Evolutionary conservation across 179 eudicot species (phyloP).

Genomic region (Sideroxylon spinosum): DNA sequence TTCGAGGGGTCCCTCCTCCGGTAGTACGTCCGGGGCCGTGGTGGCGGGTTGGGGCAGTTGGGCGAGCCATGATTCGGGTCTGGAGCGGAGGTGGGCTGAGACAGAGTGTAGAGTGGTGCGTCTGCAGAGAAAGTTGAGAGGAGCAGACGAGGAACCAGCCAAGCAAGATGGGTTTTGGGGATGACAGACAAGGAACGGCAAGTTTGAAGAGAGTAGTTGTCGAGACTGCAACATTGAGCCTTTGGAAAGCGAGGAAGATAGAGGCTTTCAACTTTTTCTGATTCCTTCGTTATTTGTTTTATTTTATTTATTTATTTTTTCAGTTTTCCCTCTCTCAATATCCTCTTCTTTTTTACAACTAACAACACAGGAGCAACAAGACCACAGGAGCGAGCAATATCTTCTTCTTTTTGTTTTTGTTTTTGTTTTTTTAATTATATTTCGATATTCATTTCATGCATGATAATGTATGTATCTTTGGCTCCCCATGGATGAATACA

Average conservation of each 20-base stretch:
- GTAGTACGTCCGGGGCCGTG: background rate
- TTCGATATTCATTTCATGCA: too few relatives aligned
- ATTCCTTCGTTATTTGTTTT: background rate
- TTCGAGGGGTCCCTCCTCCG: slow-evolving; percentile 70
- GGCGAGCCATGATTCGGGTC: slow-evolving; percentile 34
- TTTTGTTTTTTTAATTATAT: too few relatives aligned
- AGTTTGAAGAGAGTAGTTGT: slow-evolving; percentile 27
- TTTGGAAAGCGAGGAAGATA: slow-evolving; percentile 6
- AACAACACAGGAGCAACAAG: too few relatives aligned
- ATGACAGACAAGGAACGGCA: slow-evolving; percentile 21
- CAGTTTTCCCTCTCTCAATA: background rate
- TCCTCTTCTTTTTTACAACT: too few relatives aligned
- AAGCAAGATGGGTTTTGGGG: slow-evolving; percentile 20
- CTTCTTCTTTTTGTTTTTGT: too few relatives aligned
- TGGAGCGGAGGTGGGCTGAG: slow-evolving; percentile 27
- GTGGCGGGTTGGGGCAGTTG: slow-evolving; percentile 24
- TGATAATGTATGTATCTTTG: too few relatives aligned
- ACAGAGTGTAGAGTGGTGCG: slow-evolving; percentile 27
- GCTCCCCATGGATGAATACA: too few relatives aligned
- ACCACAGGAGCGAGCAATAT: too few relatives aligned
- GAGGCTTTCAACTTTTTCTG: background rate
- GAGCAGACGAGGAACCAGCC: slow-evolving; percentile 11
- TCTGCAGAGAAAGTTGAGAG: slow-evolving; percentile 26
- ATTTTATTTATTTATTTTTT: background rate
- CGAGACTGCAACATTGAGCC: slow-evolving; percentile 44